Base-by-base conservation (phyloP, 1,139 yeast species). In the Yamadazyma songkhlaensis region DNA sequence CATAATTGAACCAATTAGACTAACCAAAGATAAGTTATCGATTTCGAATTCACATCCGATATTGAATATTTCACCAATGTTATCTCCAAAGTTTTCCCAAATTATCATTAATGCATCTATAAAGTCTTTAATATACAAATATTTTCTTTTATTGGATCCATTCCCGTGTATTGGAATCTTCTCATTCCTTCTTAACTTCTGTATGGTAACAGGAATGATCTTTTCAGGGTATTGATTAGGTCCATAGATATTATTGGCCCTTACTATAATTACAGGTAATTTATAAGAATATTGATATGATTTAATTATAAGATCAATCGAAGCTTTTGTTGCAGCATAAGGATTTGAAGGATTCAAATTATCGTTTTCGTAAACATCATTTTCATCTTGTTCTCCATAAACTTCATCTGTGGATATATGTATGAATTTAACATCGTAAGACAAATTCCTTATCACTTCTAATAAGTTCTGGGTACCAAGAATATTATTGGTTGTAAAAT, bases 341-440 rank as follows among this genome's bases (percentile, higher is more conserved):
- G 84, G 84, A 45, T 77, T 78, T 0, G 84, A 71, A 1, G 84
- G 84, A 10, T 59, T 56, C 23, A 79, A 51, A 1, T 49, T 47
- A 2, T 67, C 59, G 0, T 55, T 40, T 47, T 75, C 81, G 7
- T 53, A 47, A n/a, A 65, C 67, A 4, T 42, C 39, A 7, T 42
- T 44, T 4, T 51, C 57, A n/a, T 57, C 62, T 25, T 49, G 53
- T 39, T 67, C 72, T 1, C 84, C 84, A 44, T 79, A 79, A 0
- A 79, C 84, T 45, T 79, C 84, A 48, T 79, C 84, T 0, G 84
- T 78, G 3, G 84, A 78, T 44, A 79, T 60, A 49, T 78, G 82
- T 3, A 79, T 42, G 35, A 77, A 62, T 11, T 42, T 35, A n/a
- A 39, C 39, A n/a, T 13, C 23, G 3, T 41, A 41, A 7, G 49